These are phyloP conservation scores for Rhynchospora tenuis DNA, from an alignment of 176 grass and related monocot genomes.

Conservation along the genomic window DNA sequence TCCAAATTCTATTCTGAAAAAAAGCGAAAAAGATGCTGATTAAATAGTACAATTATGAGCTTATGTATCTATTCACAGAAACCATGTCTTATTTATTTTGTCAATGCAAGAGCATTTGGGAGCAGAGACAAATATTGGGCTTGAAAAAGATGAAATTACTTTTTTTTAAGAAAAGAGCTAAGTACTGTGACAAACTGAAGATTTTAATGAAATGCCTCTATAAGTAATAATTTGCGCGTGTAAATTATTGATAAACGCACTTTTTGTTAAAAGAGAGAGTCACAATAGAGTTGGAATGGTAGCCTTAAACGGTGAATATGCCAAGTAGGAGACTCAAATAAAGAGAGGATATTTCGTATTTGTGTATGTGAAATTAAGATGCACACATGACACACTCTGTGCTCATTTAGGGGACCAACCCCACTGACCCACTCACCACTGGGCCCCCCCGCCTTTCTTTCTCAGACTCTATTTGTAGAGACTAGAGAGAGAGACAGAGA, in stretches of 20 bases:
- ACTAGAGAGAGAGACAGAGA: constrained; percentile 16
- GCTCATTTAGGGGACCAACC: constrained; percentile 14
- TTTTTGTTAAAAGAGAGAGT: not conserved
- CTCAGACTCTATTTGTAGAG: not conserved
- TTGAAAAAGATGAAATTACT: not conserved
- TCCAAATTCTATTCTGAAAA: no score
- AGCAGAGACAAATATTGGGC: no score
- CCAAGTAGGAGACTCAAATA: not conserved
- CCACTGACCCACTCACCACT: constrained; percentile 12
- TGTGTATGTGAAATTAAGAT: not conserved
- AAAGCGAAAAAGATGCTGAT: no score
- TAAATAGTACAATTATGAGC: no score
- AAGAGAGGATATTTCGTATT: not conserved
- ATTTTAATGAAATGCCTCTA: not conserved
- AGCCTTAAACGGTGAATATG: not conserved
- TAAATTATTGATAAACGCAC: not conserved
- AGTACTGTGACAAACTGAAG: not conserved
- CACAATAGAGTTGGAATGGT: not conserved
- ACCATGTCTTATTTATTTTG: no score
- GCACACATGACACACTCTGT: constrained; percentile 1
- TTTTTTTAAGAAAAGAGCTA: not conserved
- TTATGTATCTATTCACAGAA: no score
- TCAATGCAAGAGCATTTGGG: no score
- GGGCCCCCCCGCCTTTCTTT: not conserved
- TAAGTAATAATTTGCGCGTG: not conserved